Percentiles rank a stretch among this genome's conserved stretches.
These are phyloP conservation scores for Rhizopus sp. DNA, from an alignment of 371 early-diverging fungal genomes.

Conservation along the genomic window DNA sequence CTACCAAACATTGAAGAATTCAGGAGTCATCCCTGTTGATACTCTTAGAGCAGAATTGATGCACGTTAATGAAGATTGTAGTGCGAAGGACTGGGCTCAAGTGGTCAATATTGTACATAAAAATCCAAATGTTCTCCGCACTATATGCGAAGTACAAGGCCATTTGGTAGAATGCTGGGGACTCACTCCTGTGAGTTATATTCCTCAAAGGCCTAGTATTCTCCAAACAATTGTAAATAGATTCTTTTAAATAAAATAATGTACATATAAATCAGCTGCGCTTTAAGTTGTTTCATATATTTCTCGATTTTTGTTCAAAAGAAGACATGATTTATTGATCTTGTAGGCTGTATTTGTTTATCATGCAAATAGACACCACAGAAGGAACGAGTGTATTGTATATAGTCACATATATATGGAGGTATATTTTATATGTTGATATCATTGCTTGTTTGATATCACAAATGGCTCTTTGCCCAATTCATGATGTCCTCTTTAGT, in stretches of 20 bases:
- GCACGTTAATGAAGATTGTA: constrained; percentile 13
- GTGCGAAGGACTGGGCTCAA: constrained; percentile 18
- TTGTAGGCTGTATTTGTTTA: too few species aligned
- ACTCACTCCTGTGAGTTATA: constrained; percentile 4
- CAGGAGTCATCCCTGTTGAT: constrained; percentile 12
- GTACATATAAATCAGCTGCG: too few species aligned
- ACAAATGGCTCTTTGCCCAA: constrained; percentile 28
- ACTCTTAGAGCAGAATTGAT: constrained; percentile 10
- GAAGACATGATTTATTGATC: too few species aligned
- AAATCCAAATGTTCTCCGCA: constrained; percentile 18
- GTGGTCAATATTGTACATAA: constrained; percentile 10
- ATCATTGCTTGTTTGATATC: background rate
- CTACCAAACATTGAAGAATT: background rate
- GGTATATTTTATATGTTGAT: too few species aligned
- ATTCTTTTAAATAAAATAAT: too few species aligned
- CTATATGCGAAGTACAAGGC: constrained; percentile 19
- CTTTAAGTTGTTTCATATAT: too few species aligned
- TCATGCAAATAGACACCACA: too few species aligned
- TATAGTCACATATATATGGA: too few species aligned
- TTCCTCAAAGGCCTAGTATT: background rate
- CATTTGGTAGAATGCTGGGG: constrained; percentile 29
- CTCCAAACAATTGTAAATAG: too few species aligned
- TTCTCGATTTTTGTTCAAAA: too few species aligned
- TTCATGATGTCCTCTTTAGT: constrained; percentile 37
- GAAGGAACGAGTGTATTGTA: too few species aligned